Base-by-base conservation (phyloP, 805 yeast species). In the Blastobotrys terrestris region DNA sequence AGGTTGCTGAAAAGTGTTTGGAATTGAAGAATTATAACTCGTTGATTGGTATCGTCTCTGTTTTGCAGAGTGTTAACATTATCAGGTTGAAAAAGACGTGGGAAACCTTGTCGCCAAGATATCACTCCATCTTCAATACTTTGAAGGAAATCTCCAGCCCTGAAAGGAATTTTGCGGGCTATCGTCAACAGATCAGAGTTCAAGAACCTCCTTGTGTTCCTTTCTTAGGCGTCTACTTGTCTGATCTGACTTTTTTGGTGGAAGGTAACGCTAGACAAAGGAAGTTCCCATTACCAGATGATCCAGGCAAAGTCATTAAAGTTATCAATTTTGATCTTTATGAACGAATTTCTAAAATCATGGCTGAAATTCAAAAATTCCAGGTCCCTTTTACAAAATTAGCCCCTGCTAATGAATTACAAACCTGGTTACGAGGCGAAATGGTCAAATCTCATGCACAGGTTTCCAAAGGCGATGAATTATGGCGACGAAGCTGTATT, bases 301-400 rank as follows among this genome's bases (percentile, higher is more conserved):
- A 50, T 7, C 49, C 47, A 1, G 46, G 26, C 15, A 49, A 55
- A 11, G 57, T 53, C 1, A 49, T 54, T 15, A 46, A 47, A 18
- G 60, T 64, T 21, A 62, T 70, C 55, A 70, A 70, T 52, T 63
- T 70, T 43, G 73, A 70, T 48, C 60, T 70, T 35, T 67, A 67
- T 52, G 54, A 58, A 42, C 60, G 68, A n/a, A 45, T 59, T 2
- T 58, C 67, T 20, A 53, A 57, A 39, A 60, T 68, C n/a, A 50
- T 70, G 44, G 63, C 67, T 7, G 61, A 61, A 31, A 51, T 70
- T 13, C 73, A 70, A 60, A 54, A 56, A 22, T 66, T 62, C 56
- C 73, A 70, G 55, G 54, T 53, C 19, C 52, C 59, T 2, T 59
- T 59, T 49, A 50, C 52, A 4, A 48, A 52, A 26, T 51, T 57